A percentile compares a stretch with the other conserved stretches of the same genome.
Evolutionary conservation across 306 rosid genomes (phyloP).

Genomic region (Sicyos edulis): DNA sequence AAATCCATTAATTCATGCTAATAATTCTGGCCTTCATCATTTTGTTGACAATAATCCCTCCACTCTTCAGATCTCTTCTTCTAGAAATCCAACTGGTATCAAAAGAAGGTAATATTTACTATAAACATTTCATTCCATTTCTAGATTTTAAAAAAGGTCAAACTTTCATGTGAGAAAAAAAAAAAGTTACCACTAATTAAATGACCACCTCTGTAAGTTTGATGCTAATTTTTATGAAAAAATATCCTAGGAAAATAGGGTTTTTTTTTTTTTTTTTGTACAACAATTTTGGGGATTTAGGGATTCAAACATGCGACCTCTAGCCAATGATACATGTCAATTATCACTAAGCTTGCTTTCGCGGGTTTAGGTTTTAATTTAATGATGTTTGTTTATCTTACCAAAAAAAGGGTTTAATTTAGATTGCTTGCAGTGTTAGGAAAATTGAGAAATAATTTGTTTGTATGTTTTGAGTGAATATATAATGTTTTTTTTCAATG

Average conservation of each 20-base stretch:
- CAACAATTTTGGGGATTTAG: too few species aligned
- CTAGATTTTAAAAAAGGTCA: neutral
- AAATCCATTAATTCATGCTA: slow-evolving; percentile 9
- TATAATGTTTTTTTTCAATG: neutral
- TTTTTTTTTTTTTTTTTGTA: neutral
- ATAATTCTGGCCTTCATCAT: slow-evolving; percentile 7
- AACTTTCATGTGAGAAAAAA: neutral
- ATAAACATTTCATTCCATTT: neutral
- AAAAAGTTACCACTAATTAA: neutral
- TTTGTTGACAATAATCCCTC: slow-evolving; percentile 24
- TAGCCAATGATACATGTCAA: too few species aligned
- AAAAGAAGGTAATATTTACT: slow-evolving; percentile 40
- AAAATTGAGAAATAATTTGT: neutral
- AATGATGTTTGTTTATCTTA: neutral
- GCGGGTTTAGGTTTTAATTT: slow-evolving; percentile 6
- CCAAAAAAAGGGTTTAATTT: neutral
- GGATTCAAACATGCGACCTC: too few species aligned
- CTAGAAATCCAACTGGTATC: slow-evolving; percentile 42
- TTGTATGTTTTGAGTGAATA: neutral
- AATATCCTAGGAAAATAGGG: neutral
- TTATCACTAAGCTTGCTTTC: too few species aligned
- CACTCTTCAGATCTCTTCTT: slow-evolving; percentile 53
- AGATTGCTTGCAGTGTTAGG: neutral
- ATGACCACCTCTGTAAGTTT: neutral
- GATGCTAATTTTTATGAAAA: neutral